These are phyloP conservation scores for Pythium periplocum DNA, from an alignment of 352 stramenopile genomes.

Conservation along the genomic window DNA sequence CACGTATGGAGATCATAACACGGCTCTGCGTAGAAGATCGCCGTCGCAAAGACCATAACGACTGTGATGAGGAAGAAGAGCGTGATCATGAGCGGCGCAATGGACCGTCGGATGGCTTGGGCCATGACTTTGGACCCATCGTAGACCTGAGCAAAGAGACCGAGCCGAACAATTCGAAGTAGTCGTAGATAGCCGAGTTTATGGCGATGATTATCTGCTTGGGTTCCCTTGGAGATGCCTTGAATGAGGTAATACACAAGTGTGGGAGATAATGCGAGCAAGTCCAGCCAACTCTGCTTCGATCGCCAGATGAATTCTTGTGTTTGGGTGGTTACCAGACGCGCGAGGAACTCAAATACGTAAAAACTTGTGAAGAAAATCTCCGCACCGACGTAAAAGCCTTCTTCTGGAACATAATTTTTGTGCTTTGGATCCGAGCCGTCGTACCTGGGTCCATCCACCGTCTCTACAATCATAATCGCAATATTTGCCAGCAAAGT, in stretches of 20 bases:
- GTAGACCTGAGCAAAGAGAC: conserved; percentile 26
- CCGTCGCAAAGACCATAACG: background rate
- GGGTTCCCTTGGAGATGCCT: conserved; percentile 4
- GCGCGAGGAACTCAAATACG: conserved; percentile 32
- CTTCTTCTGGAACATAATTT: conserved; percentile 27
- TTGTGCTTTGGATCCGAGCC: conserved; percentile 32
- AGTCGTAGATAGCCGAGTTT: conserved; percentile 26
- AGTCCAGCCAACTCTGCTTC: conserved; percentile 21
- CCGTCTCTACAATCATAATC: conserved; percentile 35
- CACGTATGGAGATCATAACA: too few species aligned
- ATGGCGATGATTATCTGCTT: too few species aligned
- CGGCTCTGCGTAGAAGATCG: too few species aligned
- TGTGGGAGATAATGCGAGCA: conserved; percentile 28
- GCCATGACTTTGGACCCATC: conserved; percentile 47
- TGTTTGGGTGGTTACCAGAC: conserved; percentile 17
- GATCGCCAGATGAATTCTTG: conserved; percentile 28
- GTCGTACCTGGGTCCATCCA: conserved; percentile 46
- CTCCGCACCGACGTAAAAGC: conserved; percentile 22
- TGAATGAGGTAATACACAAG: conserved; percentile 15
- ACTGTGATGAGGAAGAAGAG: conserved; percentile 49
- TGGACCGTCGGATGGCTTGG: conserved; percentile 22
- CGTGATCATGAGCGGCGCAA: conserved; percentile 46
- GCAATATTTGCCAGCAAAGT: conserved; percentile 30
- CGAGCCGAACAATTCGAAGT: conserved; percentile 29
- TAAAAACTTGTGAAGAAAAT: conserved; percentile 36